These are phyloP conservation scores for Suillus tomentosus DNA, from an alignment of 768 basidiomycete genomes.

Conservation along the genomic window DNA sequence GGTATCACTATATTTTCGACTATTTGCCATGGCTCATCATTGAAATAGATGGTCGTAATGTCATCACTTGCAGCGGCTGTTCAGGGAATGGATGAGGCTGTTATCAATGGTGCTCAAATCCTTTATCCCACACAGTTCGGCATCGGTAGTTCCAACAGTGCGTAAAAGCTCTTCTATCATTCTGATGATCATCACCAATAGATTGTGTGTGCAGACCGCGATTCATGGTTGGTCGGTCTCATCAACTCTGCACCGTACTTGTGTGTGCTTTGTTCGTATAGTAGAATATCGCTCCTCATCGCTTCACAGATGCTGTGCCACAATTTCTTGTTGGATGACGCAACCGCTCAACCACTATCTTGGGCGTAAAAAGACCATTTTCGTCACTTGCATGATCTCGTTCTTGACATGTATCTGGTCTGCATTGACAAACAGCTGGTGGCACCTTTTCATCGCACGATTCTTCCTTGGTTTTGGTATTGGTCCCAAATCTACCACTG, in stretches of 20 bases:
- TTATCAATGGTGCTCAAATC: constrained; percentile 46
- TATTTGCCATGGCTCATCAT: constrained; percentile 31
- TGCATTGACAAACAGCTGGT: constrained; percentile 56
- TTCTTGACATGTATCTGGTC: constrained; percentile 57
- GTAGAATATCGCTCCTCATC: constrained; percentile 7
- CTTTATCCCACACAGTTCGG: constrained; percentile 56
- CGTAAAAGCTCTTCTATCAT: constrained; percentile 13
- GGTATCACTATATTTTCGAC: constrained; percentile 2
- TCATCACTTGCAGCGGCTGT: constrained; percentile 79
- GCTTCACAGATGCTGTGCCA: constrained; percentile 47
- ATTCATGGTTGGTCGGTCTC: constrained; percentile 77
- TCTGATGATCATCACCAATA: constrained; percentile 16
- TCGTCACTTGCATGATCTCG: constrained; percentile 59
- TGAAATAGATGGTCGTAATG: constrained; percentile 48
- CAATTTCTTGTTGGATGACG: constrained; percentile 66
- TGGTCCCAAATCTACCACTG: constrained; percentile 62
- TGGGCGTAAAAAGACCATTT: constrained; percentile 63
- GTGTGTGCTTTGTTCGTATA: constrained; percentile 36
- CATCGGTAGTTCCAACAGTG: constrained; percentile 38
- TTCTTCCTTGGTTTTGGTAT: constrained; percentile 49
- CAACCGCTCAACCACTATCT: constrained; percentile 67
- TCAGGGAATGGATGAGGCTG: constrained; percentile 54
- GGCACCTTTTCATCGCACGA: constrained; percentile 56
- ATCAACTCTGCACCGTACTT: constrained; percentile 67
- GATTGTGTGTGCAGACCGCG: constrained; percentile 32